Evolutionary conservation across 345 rosid species (phyloP).

Genomic region (Rhizophora apiculata): DNA sequence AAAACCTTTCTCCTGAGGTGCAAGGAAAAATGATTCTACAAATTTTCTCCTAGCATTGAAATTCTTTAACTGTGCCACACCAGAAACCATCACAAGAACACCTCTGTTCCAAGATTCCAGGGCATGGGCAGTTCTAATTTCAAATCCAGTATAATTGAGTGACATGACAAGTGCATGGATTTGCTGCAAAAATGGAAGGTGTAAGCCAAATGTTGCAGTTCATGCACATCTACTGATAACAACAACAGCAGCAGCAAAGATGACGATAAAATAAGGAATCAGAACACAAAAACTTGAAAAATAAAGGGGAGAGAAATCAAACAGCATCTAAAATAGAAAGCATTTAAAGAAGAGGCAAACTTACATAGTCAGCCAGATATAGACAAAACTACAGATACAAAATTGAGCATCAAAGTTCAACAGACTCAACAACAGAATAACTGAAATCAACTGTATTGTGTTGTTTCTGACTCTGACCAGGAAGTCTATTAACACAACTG

Average conservation of each 20-base stretch:
- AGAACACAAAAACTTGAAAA: background rate
- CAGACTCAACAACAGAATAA: no score
- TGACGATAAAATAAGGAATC: background rate
- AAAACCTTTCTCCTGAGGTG: conserved; percentile 33
- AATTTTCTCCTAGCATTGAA: conserved; percentile 21
- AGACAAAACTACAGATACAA: no score
- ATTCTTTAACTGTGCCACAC: conserved; percentile 16
- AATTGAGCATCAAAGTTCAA: no score
- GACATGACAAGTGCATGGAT: conserved; percentile 25
- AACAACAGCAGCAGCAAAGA: background rate
- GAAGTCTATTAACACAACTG: no score
- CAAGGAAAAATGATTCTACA: conserved; percentile 32
- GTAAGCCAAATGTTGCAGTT: background rate
- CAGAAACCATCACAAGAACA: conserved; percentile 31
- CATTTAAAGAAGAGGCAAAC: no score
- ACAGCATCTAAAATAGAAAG: no score
- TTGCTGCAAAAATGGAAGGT: conserved; percentile 16
- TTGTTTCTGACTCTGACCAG: no score
- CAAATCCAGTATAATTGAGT: conserved; percentile 24
- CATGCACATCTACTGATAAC: background rate
- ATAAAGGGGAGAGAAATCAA: no score
- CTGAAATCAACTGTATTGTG: no score
- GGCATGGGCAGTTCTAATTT: conserved; percentile 25
- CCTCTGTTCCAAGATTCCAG: conserved; percentile 31
- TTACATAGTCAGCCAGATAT: no score